A percentile compares a stretch with the other conserved stretches of the same genome.
Conservation (phyloP, 768 basidiomycete genomes). For the Lactarius vividus region DNA sequence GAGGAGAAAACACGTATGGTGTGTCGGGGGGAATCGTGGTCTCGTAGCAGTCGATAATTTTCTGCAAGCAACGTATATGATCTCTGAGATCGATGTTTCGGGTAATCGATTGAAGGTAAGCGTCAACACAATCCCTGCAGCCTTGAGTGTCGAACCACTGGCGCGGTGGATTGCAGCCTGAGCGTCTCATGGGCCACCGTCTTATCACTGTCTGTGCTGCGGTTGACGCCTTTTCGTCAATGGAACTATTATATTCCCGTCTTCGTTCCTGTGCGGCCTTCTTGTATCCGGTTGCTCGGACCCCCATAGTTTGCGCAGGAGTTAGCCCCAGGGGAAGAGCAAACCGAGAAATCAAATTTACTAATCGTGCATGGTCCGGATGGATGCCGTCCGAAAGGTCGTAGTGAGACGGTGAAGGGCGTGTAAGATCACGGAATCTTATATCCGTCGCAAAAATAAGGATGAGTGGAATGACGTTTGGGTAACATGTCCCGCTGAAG, state of each 20-base stretch:
- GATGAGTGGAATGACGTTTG: background rate
- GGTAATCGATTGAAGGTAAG: background rate
- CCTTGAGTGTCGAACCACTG: background rate
- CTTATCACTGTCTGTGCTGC: slow-evolving; percentile 28
- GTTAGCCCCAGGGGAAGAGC: background rate
- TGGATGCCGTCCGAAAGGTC: slow-evolving; percentile 2
- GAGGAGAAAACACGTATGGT: background rate
- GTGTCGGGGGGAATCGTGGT: background rate
- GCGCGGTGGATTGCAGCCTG: background rate
- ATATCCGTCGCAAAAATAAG: background rate
- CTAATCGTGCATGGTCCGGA: background rate
- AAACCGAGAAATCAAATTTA: background rate
- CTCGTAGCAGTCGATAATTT: background rate
- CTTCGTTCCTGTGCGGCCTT: no score
- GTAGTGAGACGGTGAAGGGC: slow-evolving; percentile 29
- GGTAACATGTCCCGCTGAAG: background rate
- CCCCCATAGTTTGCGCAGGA: background rate
- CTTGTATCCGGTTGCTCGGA: background rate
- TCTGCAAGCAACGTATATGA: slow-evolving; percentile 9
- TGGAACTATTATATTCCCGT: background rate
- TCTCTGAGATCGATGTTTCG: background rate
- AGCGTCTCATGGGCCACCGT: background rate
- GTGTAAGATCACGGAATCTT: background rate
- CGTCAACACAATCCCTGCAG: background rate
- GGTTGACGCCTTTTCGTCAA: background rate